A percentile compares a stretch with the other conserved stretches of the same genome.
Evolutionary conservation across 306 rosid species (phyloP).

Genomic region (Cucurbita maxima): DNA sequence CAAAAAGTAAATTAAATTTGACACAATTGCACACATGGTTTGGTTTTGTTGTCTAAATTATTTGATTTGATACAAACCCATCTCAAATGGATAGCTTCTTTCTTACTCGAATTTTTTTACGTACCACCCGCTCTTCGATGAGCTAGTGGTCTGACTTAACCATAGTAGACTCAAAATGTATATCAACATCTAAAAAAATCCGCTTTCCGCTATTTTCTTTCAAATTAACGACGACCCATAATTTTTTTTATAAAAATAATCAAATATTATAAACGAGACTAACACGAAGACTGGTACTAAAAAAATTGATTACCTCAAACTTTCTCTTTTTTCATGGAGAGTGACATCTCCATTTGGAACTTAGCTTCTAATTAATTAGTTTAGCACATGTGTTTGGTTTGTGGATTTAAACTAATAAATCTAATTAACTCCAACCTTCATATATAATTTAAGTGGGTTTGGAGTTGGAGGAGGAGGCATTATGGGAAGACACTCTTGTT

Average conservation of each 20-base stretch:
- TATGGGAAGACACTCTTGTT: slow-evolving; percentile 97
- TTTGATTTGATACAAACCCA: neutral
- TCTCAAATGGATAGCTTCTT: neutral
- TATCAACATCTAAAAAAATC: no score
- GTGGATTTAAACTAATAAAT: slow-evolving; percentile 1
- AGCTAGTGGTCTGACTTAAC: no score
- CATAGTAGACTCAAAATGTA: no score
- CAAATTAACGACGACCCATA: neutral
- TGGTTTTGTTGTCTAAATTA: neutral
- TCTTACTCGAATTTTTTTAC: no score
- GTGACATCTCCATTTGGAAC: slow-evolving; percentile 25
- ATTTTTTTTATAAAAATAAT: no score
- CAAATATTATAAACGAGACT: no score
- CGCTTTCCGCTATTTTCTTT: neutral
- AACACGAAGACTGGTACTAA: no score
- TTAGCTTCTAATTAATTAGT: slow-evolving; percentile 54
- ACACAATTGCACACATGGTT: neutral
- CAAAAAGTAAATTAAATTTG: neutral
- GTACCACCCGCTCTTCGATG: no score
- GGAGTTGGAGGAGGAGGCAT: neutral
- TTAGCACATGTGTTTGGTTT: slow-evolving; percentile 23
- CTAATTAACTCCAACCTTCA: slow-evolving; percentile 14
- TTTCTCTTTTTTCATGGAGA: slow-evolving; percentile 20
- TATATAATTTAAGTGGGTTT: neutral
- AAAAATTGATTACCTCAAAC: neutral